These are phyloP conservation scores for Penicillium crystallinum DNA, from an alignment of 495 filamentous ascomycete species.

Conservation along the genomic window DNA sequence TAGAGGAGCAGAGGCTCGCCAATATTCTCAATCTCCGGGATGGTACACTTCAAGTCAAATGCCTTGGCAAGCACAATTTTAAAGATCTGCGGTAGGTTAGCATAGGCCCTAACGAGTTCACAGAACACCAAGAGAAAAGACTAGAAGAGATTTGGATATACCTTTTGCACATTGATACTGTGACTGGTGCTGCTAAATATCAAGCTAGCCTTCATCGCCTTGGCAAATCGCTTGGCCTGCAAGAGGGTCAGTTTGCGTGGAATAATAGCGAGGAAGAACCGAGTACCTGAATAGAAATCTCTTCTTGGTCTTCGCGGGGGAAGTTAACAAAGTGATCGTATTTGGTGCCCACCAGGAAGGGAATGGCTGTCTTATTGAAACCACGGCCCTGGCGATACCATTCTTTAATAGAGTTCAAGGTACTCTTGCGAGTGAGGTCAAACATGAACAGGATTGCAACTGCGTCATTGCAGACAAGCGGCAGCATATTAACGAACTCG, in stretches of 20 bases:
- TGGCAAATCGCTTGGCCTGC: slow-evolving; percentile 90
- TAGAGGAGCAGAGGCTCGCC: slow-evolving; percentile 96
- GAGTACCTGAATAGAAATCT: slow-evolving; percentile 87
- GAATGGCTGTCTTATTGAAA: slow-evolving; percentile 99
- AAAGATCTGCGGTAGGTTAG: slow-evolving; percentile 70
- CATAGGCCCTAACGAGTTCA: neutral
- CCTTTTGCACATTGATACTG: slow-evolving; percentile 99
- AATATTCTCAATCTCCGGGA: slow-evolving; percentile 95
- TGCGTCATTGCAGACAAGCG: slow-evolving; percentile 96
- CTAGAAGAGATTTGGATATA: slow-evolving; percentile 27
- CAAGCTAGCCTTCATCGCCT: slow-evolving; percentile 93
- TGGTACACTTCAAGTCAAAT: slow-evolving; percentile 97
- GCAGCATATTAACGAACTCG: slow-evolving; percentile 99
- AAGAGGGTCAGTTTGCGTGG: slow-evolving; percentile 1
- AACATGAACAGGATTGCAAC: slow-evolving; percentile 99
- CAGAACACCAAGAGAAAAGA: neutral
- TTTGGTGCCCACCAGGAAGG: slow-evolving; percentile 93
- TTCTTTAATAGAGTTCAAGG: slow-evolving; percentile 97
- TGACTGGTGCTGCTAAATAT: slow-evolving; percentile 99
- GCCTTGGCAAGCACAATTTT: slow-evolving; percentile 98
- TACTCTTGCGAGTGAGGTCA: slow-evolving; percentile 95
- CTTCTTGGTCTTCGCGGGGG: slow-evolving; percentile 92
- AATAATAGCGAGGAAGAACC: neutral
- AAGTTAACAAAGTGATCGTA: slow-evolving; percentile 99
- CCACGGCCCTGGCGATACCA: slow-evolving; percentile 98